phyloP scores from a whole-genome alignment of 2,329 filamentous ascomycete genomes.

The Penicillium glabrum region DNA sequence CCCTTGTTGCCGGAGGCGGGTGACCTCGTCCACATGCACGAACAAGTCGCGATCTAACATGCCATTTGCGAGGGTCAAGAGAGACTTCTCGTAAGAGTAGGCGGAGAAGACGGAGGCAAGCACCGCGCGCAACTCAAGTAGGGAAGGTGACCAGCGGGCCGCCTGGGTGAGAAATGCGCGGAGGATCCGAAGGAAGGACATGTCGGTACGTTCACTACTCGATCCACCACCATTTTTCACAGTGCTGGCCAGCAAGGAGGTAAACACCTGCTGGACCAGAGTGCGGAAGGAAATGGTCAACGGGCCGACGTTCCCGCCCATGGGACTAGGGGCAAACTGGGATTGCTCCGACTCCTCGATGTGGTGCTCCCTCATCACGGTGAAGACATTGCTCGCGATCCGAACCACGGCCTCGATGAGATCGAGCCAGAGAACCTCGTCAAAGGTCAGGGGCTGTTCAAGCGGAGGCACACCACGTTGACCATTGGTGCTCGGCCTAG shows the following conservation, averaged over 20 bases:
- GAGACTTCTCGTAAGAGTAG: constrained; percentile 91
- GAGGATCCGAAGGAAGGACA: constrained; percentile 85
- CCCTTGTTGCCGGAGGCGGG: constrained; percentile 73
- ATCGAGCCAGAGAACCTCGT: constrained; percentile 66
- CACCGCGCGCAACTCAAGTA: constrained; percentile 82
- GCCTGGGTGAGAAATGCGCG: constrained; percentile 84
- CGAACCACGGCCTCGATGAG: constrained; percentile 63
- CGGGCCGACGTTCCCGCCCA: constrained; percentile 36
- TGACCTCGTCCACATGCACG: constrained; percentile 72
- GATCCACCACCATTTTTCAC: constrained; percentile 48
- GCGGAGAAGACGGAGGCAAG: constrained; percentile 89
- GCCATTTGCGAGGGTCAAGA: constrained; percentile 79
- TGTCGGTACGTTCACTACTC: constrained; percentile 48
- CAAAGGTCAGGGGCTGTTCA: constrained; percentile 57
- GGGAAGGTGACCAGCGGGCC: constrained; percentile 75
- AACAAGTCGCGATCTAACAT: constrained; percentile 89
- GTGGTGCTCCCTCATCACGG: constrained; percentile 48
- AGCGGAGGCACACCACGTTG: constrained; percentile 46
- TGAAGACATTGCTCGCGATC: constrained; percentile 64
- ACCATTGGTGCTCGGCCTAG: constrained; percentile 32
- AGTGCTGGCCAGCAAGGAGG: constrained; percentile 75
- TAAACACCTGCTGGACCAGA: constrained; percentile 88
- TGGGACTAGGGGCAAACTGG: constrained; percentile 7
- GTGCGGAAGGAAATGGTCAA: constrained; percentile 68
- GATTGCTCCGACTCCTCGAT: constrained; percentile 17